Conservation (phyloP, 2,329 filamentous ascomycete genomes). For the Macrophomina tecta region DNA sequence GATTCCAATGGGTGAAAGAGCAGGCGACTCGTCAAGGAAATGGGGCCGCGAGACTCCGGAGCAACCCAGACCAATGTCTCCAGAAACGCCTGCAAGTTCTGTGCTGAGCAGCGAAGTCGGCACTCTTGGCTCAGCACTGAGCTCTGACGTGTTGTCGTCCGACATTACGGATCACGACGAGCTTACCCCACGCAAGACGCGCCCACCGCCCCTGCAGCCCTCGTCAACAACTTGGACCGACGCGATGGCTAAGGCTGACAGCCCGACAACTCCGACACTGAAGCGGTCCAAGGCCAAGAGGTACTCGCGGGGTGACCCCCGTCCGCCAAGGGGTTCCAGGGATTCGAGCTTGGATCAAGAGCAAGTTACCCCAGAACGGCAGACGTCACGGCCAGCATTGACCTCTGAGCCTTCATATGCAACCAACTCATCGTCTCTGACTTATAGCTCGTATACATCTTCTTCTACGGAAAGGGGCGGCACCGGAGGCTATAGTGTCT, state of each 20-base stretch:
- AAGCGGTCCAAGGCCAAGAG: slow-evolving; percentile 49
- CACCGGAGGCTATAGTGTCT: slow-evolving; percentile 54
- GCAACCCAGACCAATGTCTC: slow-evolving; percentile 34
- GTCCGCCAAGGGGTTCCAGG: slow-evolving; percentile 40
- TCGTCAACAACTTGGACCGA: slow-evolving; percentile 47
- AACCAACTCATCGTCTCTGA: slow-evolving; percentile 35
- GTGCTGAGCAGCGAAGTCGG: slow-evolving; percentile 42
- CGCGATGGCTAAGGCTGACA: slow-evolving; percentile 40
- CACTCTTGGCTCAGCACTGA: not conserved
- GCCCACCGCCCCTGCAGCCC: slow-evolving; percentile 11
- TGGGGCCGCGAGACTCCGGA: slow-evolving; percentile 50
- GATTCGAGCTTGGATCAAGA: slow-evolving; percentile 36
- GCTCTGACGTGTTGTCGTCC: slow-evolving; percentile 12
- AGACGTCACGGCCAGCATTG: slow-evolving; percentile 15
- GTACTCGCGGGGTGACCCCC: slow-evolving; percentile 40
- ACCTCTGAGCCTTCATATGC: slow-evolving; percentile 34
- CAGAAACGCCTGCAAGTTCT: slow-evolving; percentile 42
- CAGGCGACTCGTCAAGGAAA: slow-evolving; percentile 52
- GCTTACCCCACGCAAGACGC: slow-evolving; percentile 21
- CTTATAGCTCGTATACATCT: slow-evolving; percentile 34
- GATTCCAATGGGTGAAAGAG: slow-evolving; percentile 66
- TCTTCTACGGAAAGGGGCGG: slow-evolving; percentile 30
- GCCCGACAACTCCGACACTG: slow-evolving; percentile 40
- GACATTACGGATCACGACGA: not conserved
- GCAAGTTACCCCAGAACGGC: slow-evolving; percentile 8